A percentile compares a stretch with the other conserved stretches of the same genome.
phyloP scores from a whole-genome alignment of 805 yeast species.

The Brettanomyces naardenensis region DNA sequence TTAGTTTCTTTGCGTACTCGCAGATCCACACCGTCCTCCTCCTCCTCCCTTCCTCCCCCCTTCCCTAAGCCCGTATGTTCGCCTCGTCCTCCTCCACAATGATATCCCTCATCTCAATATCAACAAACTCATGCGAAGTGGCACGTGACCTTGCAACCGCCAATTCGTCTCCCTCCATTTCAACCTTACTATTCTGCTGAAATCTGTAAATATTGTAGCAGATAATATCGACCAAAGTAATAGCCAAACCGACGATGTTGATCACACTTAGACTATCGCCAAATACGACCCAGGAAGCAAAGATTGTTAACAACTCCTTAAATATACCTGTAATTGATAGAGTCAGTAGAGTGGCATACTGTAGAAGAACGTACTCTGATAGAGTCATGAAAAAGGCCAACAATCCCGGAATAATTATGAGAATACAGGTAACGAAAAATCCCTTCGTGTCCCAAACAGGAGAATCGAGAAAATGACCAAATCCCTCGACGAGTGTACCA shows the following conservation, averaged over 20 bases:
- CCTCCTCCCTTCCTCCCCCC: too few species aligned
- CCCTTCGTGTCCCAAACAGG: constrained; percentile 65
- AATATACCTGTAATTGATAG: constrained; percentile 87
- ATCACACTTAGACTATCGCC: constrained; percentile 62
- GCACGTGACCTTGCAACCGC: background rate
- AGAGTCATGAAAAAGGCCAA: constrained; percentile 86
- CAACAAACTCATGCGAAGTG: constrained; percentile 12
- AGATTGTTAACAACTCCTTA: constrained; percentile 82
- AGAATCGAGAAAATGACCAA: constrained; percentile 40
- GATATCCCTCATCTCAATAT: constrained; percentile 12
- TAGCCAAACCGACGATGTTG: constrained; percentile 64
- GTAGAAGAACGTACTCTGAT: constrained; percentile 76
- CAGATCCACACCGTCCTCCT: too few species aligned
- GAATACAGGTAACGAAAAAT: constrained; percentile 39
- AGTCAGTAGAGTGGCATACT: constrained; percentile 77
- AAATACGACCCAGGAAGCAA: constrained; percentile 59
- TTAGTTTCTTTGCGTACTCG: too few species aligned
- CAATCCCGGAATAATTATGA: constrained; percentile 74
- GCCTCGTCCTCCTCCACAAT: constrained; percentile 3
- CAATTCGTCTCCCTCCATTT: constrained; percentile 1
- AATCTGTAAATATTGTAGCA: constrained; percentile 74
- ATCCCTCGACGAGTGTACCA: constrained; percentile 68
- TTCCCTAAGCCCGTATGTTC: too few species aligned
- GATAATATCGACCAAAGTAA: constrained; percentile 71
- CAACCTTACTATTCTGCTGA: constrained; percentile 15